Evolutionary conservation across 2,329 filamentous ascomycete genomes (phyloP), one percentile per base, ranked within the genome.

Genomic region (Achaetomium macrosporum): DNA sequence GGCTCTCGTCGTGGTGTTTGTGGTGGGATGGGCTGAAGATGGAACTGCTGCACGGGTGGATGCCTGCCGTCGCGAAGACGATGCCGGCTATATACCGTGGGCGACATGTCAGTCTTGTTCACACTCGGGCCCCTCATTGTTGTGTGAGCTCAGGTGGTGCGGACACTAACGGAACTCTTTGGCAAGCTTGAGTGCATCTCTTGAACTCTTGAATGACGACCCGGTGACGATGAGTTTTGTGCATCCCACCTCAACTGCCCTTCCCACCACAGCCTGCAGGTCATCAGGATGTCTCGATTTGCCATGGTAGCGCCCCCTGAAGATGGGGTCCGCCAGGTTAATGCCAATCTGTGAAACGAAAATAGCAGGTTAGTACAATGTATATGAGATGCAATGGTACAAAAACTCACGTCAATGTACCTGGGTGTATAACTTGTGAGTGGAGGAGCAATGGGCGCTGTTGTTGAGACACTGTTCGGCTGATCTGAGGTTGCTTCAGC

Each of bases 271-370:
- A 59, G 83, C 85, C 29, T 76, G 69, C 15, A 92, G 79, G 66
- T 95, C 89, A 63, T 88, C 77, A 11, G 84, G 80, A 63, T 95
- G 90, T 25, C 75, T 72, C 60, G 88, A 78, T 57, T 84, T 90
- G 64, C 88, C 89, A 65, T 95, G 85, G 66, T 97, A 95, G 40
- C 81, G 71, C 47, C 93, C 93, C 43, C 82, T 81, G 69, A 92
- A 99, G 55, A 96, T 89, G 48, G 88, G 88, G 65, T 99, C 93
- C 49, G 91, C 88, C 51, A 99, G 80, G 69, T 99, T 99, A 76
- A 99, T 96, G 53, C 92, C 93, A 65, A 99, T 85, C 82, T 85
- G 41, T 36, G 11, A 12, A 13, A 35, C 10, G 15, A 8, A 17
- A 42, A 42, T 39, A 13, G 25, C 16, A 17, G 25, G n/a, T 49